Evolutionary conservation across 768 basidiomycete species (phyloP).

Genomic region (Kwoniella sp.): DNA sequence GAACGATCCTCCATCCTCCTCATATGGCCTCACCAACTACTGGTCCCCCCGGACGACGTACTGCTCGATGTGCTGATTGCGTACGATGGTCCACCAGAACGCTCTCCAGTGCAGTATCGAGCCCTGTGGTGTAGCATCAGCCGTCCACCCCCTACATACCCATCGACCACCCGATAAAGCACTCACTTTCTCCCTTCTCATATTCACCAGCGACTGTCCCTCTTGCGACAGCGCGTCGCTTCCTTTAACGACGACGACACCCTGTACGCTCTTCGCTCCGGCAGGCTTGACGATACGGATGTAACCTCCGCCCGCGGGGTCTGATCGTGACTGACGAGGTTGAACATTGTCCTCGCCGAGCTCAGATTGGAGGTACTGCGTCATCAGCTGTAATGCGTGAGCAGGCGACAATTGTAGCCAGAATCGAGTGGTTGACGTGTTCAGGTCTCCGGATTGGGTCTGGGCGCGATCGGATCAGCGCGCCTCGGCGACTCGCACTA

Average conservation of each 20-base stretch:
- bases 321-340: not conserved
- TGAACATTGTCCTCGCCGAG: slow-evolving; percentile 26
- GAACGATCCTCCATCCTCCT: too few relatives aligned
- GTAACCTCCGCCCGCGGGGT: not conserved
- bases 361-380: slow-evolving; percentile 16
- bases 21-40: not conserved
- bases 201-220: slow-evolving; percentile 25
- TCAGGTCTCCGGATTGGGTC: slow-evolving; percentile 40
- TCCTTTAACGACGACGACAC: slow-evolving; percentile 16
- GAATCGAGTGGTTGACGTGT: slow-evolving; percentile 39
- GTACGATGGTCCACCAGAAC: slow-evolving; percentile 43
- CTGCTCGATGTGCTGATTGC: slow-evolving; percentile 32
- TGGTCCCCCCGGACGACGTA: slow-evolving; percentile 36
- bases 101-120: slow-evolving; percentile 43
- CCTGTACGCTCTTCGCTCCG: slow-evolving; percentile 25
- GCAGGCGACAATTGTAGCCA: slow-evolving; percentile 25
- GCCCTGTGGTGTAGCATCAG: slow-evolving; percentile 29
- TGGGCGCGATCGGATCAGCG: not conserved
- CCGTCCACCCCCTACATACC: too few relatives aligned
- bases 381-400: slow-evolving; percentile 24
- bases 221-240: slow-evolving; percentile 22
- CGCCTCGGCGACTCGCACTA: not conserved
- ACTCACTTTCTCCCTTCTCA: slow-evolving; percentile 28
- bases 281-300: slow-evolving; percentile 33
- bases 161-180: not conserved